phyloP scores from a whole-genome alignment of 768 basidiomycete species.

The Phaeotremella fagi region DNA sequence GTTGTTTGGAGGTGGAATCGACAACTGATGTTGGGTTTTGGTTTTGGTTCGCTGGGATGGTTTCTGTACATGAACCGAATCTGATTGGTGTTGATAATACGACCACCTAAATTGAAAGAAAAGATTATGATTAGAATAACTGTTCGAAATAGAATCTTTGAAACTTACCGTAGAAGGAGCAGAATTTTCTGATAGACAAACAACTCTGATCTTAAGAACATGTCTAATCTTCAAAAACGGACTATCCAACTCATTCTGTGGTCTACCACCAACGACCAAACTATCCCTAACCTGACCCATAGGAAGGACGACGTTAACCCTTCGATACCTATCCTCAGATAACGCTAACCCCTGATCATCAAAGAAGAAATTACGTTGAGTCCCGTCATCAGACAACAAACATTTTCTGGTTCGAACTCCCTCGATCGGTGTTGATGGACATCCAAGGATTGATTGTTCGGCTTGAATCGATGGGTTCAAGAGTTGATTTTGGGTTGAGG shows the following conservation, averaged over 20 bases:
- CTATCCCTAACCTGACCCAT: conserved; percentile 15
- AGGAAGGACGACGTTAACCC: conserved; percentile 45
- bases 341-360: conserved; percentile 38
- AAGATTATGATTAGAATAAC: background rate
- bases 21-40: background rate
- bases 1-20: background rate
- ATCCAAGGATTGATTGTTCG: conserved; percentile 15
- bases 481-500: conserved; percentile 18
- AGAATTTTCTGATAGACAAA: conserved; percentile 17
- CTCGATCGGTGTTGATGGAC: conserved; percentile 5
- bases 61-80: conserved; percentile 36
- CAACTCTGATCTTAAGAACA: conserved; percentile 40
- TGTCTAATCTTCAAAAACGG: conserved; percentile 43
- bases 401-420: conserved; percentile 15
- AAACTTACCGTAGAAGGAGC: conserved; percentile 17
- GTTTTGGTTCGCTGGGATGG: conserved; percentile 5
- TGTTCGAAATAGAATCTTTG: too few species aligned
- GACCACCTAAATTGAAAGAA: conserved; percentile 28
- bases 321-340: conserved; percentile 35
- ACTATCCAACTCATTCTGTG: conserved; percentile 35
- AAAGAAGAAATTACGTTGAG: conserved; percentile 42
- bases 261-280: conserved; percentile 10
- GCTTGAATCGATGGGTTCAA: conserved; percentile 28
- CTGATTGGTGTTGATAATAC: conserved; percentile 41
- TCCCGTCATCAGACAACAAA: conserved; percentile 39